Evolutionary conservation across 192 early-diverging fungal genomes (phyloP).

Genomic region (Linnemannia elongata): DNA sequence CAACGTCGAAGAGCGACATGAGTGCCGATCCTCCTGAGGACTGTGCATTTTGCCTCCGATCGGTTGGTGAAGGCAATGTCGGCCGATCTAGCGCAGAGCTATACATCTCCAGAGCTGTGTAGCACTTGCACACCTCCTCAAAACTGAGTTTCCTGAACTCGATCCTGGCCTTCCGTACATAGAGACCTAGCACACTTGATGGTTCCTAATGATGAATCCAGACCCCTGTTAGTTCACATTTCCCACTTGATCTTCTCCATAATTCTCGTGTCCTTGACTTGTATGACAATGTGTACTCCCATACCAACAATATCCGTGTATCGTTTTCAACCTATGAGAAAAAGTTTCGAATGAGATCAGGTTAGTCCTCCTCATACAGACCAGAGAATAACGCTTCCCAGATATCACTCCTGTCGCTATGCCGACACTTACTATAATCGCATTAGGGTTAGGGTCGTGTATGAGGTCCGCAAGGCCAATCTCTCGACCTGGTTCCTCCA

Average conservation of each 20-base stretch:
- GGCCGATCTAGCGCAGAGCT: slow-evolving; percentile 13
- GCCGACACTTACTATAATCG: background rate
- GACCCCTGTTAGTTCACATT: background rate
- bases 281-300: background rate
- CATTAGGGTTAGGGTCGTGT: background rate
- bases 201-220: slow-evolving; percentile 32
- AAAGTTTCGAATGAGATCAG: background rate
- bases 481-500: background rate
- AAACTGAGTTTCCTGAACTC: slow-evolving; percentile 50
- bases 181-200: slow-evolving; percentile 55
- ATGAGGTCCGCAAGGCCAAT: slow-evolving; percentile 30
- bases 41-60: background rate
- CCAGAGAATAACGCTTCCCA: background rate
- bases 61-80: background rate
- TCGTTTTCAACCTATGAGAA: background rate
- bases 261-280: background rate
- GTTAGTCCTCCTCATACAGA: background rate
- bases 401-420: background rate
- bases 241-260: background rate
- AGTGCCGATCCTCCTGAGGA: background rate
- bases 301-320: background rate
- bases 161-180: slow-evolving; percentile 52
- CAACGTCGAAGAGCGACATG: slow-evolving; percentile 32
- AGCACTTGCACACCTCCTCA: slow-evolving; percentile 34
- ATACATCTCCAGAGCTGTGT: slow-evolving; percentile 40